phyloP scores from a whole-genome alignment of 441 rosid species.

The Brassica balearica region DNA sequence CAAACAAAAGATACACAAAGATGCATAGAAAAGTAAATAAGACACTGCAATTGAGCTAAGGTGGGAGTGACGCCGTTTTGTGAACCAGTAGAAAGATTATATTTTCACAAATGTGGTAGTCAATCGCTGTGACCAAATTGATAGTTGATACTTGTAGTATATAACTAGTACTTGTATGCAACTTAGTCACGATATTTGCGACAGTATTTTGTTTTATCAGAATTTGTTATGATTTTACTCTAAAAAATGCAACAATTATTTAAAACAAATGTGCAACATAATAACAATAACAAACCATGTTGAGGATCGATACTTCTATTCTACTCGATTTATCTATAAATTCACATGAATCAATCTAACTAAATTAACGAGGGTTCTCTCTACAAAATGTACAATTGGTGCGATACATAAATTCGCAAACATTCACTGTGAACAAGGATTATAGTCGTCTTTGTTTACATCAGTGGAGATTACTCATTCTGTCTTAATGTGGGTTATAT shows the following conservation, averaged over 20 bases:
- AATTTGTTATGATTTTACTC: neutral
- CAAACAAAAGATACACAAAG: neutral
- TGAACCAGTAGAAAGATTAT: neutral
- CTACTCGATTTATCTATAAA: neutral
- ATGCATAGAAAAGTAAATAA: neutral
- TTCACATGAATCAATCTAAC: neutral
- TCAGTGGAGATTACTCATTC: neutral
- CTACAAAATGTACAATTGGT: neutral
- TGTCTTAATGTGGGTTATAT: neutral
- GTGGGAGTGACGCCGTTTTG: constrained; percentile 2
- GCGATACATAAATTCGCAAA: neutral
- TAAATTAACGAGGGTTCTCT: neutral
- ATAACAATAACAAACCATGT: neutral
- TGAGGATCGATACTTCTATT: neutral
- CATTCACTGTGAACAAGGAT: neutral
- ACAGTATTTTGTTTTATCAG: neutral
- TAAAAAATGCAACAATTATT: neutral
- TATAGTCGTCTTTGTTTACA: neutral
- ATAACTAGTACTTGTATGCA: neutral
- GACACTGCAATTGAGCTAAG: neutral
- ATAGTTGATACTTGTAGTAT: neutral
- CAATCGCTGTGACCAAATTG: constrained; percentile 1
- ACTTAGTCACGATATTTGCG: neutral
- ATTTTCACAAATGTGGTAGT: neutral
- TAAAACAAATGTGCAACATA: neutral